These are phyloP conservation scores for Penicillium cosmopolitanum DNA, from an alignment of 495 filamentous ascomycete genomes.

Conservation along the genomic window DNA sequence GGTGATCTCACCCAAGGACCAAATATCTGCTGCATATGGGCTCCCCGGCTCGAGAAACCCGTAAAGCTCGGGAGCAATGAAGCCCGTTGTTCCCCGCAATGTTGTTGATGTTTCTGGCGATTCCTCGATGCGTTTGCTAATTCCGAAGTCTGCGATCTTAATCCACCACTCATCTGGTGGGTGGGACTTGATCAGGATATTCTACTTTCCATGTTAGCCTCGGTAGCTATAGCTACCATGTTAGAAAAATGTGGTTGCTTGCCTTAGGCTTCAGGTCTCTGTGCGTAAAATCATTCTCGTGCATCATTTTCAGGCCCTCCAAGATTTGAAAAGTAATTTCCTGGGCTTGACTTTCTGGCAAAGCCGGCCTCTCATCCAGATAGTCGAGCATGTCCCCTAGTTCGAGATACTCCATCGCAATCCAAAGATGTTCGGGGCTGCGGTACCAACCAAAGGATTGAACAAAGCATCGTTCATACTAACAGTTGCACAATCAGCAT, in stretches of 20 bases:
- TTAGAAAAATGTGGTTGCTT: not conserved
- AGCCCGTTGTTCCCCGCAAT: slow-evolving; percentile 18
- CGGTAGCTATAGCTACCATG: not conserved
- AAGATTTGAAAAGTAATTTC: slow-evolving; percentile 46
- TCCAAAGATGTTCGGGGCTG: slow-evolving; percentile 27
- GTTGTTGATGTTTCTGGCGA: slow-evolving; percentile 9
- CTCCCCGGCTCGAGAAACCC: slow-evolving; percentile 7
- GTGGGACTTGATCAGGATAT: slow-evolving; percentile 18
- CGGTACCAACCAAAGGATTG: slow-evolving; percentile 44
- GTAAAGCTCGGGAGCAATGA: slow-evolving; percentile 23
- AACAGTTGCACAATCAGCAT: slow-evolving; percentile 54
- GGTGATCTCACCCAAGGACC: slow-evolving; percentile 22
- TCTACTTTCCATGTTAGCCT: not conserved
- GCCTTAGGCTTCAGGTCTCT: slow-evolving; percentile 55
- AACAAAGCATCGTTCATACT: slow-evolving; percentile 66
- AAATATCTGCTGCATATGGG: slow-evolving; percentile 21
- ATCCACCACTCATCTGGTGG: slow-evolving; percentile 34
- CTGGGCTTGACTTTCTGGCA: slow-evolving; percentile 43
- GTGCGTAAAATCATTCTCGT: slow-evolving; percentile 50
- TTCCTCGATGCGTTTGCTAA: slow-evolving; percentile 31
- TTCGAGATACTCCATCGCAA: slow-evolving; percentile 44
- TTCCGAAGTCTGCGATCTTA: slow-evolving; percentile 40
- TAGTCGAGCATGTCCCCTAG: slow-evolving; percentile 26
- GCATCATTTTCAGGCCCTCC: slow-evolving; percentile 50
- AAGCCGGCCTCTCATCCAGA: slow-evolving; percentile 12